Evolutionary conservation across 495 filamentous ascomycete species (phyloP).

Genomic region (Annulohypoxylon nitens): DNA sequence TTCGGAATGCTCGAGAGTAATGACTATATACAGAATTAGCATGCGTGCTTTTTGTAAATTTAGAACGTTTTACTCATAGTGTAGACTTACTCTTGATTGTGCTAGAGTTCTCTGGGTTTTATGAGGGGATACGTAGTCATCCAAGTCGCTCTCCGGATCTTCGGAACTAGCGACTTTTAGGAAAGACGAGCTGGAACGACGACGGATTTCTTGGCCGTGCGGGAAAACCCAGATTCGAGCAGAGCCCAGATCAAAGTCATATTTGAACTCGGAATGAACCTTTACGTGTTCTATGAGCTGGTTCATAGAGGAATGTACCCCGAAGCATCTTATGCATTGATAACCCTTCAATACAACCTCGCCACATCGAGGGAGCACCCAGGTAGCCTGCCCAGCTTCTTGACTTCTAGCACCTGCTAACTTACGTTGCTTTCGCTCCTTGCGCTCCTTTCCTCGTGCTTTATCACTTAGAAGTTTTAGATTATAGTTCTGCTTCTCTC

Average conservation of each 20-base stretch:
- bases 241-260: slow-evolving; percentile 53
- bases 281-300: slow-evolving; percentile 61
- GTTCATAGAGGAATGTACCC: slow-evolving; percentile 55
- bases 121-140: slow-evolving; percentile 42
- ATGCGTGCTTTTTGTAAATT: slow-evolving; percentile 23
- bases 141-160: slow-evolving; percentile 45
- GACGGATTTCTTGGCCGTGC: slow-evolving; percentile 46
- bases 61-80: not conserved
- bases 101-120: slow-evolving; percentile 49
- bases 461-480: slow-evolving; percentile 63
- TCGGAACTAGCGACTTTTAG: slow-evolving; percentile 39
- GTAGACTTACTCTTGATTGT: slow-evolving; percentile 36
- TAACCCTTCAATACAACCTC: slow-evolving; percentile 58
- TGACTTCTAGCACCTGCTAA: slow-evolving; percentile 47
- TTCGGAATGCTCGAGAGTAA: slow-evolving; percentile 35
- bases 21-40: slow-evolving; percentile 38
- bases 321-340: slow-evolving; percentile 62
- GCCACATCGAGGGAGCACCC: slow-evolving; percentile 58
- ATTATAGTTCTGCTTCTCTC: slow-evolving; percentile 65
- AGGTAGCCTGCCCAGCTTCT: slow-evolving; percentile 56
- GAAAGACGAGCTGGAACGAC: slow-evolving; percentile 40
- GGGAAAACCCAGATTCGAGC: slow-evolving; percentile 46
- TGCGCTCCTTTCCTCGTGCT: slow-evolving; percentile 60
- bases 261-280: slow-evolving; percentile 61
- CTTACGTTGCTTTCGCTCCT: slow-evolving; percentile 56